Evolutionary conservation across 306 rosid species (phyloP), one percentile per base, ranked within the genome.

Genomic region (Cucumis hystrix): DNA sequence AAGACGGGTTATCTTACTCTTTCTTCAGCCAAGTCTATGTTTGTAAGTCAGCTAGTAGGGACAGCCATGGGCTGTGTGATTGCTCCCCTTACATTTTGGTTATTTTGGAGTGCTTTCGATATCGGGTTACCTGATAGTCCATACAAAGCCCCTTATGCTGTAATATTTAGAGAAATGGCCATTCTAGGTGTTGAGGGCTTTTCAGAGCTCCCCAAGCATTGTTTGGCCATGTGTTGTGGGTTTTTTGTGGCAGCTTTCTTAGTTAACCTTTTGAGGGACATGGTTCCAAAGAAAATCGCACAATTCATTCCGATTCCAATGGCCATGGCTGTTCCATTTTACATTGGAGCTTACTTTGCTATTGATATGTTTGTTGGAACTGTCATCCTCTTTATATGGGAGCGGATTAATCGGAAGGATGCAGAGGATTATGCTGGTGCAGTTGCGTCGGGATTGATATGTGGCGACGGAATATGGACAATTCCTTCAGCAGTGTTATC

Each of bases 381-480:
- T 1, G 91, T 89, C 74, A 89, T 95, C 84, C 71, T 91, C 70
- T 92, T 79, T 61, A 77, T 91, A 35, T 95, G 99, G 99, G 97
- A 95, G 83, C 78, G 79, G 43, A n/a, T 92, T 79, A 92, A 89
- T 57, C 82, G 84, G 83, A 89, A 88, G 85, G 90, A 77, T 47
- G 87, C 98, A 17, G 99, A 96, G 78, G 93, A 92, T 78, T 92
- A 86, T 74, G 87, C 92, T 0, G 98, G 97, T 43, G 99, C 98
- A 33, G 99, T 96, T 67, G 97, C 99, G 66, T 92, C 99, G 2
- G 98, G 99, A 77, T 83, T 96, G 77, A 96, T 96, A 28, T 92
- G 97, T 62, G 99, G 98, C 30, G 99, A 95, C 55, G 99, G 99
- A 37, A 95, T 95, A 40, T 92, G 99, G 99, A 90, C 99, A 2